Conservation (phyloP, 768 basidiomycete genomes). For the Hygrophorus russula region DNA sequence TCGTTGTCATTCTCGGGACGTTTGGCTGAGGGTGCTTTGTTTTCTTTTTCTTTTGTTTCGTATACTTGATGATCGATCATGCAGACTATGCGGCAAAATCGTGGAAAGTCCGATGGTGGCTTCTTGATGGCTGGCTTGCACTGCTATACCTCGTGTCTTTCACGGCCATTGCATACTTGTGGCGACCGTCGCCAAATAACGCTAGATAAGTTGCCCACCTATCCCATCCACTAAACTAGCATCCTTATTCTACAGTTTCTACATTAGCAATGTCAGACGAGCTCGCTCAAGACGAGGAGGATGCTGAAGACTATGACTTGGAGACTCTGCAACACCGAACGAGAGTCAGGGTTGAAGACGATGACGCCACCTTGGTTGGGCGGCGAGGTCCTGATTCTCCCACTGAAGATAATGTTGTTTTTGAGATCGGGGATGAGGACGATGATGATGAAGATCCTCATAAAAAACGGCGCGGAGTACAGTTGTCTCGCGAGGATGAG, state of each 20-base stretch:
- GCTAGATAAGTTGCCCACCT: conserved; percentile 50
- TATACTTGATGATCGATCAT: not conserved
- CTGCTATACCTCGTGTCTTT: conserved; percentile 82
- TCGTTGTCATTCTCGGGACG: conserved; percentile 87
- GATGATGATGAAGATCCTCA: conserved; percentile 54
- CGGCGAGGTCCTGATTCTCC: conserved; percentile 36
- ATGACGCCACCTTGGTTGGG: conserved; percentile 65
- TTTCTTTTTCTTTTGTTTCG: conserved; percentile 1
- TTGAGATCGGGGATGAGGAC: conserved; percentile 86
- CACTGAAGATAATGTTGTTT: conserved; percentile 67
- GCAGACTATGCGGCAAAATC: conserved; percentile 68
- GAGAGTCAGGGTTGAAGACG: conserved; percentile 41
- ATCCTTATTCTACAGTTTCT: conserved; percentile 22
- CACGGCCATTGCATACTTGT: conserved; percentile 72
- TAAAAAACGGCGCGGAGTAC: conserved; percentile 37
- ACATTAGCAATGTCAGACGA: conserved; percentile 95
- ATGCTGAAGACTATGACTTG: conserved; percentile 87
- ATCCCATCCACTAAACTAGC: conserved; percentile 13
- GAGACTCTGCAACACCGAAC: conserved; percentile 58
- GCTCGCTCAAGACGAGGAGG: conserved; percentile 87
- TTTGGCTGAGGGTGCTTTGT: conserved; percentile 66
- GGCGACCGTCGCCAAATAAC: conserved; percentile 89
- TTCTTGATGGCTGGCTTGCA: conserved; percentile 90
- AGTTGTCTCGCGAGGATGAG: conserved; percentile 44
- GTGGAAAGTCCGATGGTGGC: conserved; percentile 90